phyloP scores from a whole-genome alignment of 805 yeast species.

The Starmerella geochares region DNA sequence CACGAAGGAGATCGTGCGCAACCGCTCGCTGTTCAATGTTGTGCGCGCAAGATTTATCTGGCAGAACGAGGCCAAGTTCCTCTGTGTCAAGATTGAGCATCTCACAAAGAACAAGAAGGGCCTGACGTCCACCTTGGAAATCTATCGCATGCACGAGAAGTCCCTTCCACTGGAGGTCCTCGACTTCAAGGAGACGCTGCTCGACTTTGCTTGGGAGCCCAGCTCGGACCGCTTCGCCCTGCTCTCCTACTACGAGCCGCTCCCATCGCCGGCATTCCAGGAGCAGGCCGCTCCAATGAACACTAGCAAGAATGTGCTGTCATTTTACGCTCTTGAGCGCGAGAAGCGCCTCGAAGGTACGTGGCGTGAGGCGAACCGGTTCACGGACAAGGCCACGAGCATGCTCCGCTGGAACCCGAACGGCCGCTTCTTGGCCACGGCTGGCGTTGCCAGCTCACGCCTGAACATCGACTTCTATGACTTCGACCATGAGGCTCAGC shows the following conservation, averaged over 20 bases:
- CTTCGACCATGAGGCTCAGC: conserved; percentile 50
- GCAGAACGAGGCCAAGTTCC: conserved; percentile 76
- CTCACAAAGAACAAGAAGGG: conserved; percentile 94
- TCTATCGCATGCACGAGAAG: conserved; percentile 76
- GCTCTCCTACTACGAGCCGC: conserved; percentile 48
- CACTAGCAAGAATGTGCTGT: conserved; percentile 41
- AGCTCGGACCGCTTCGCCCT: conserved; percentile 75
- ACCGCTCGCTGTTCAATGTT: conserved; percentile 90
- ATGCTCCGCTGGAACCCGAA: conserved; percentile 80
- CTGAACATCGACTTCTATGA: conserved; percentile 75
- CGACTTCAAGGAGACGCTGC: conserved; percentile 80
- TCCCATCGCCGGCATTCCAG: conserved; percentile 27
- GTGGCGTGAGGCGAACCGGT: conserved; percentile 51
- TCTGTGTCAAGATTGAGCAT: conserved; percentile 93
- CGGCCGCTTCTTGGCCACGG: conserved; percentile 68
- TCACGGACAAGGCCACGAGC: conserved; percentile 57
- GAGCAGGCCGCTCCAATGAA: conserved; percentile 20
- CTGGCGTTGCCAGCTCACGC: conserved; percentile 38
- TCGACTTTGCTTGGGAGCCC: conserved; percentile 95
- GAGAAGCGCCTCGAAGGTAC: conserved; percentile 40
- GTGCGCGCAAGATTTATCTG: conserved; percentile 82
- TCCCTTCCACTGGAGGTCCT: conserved; percentile 90
- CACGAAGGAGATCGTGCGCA: conserved; percentile 69
- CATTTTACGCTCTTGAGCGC: conserved; percentile 77
- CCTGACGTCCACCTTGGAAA: conserved; percentile 79